These are phyloP conservation scores for Dactylis glomerata DNA, from an alignment of 176 grass and related monocot genomes.

Conservation along the genomic window DNA sequence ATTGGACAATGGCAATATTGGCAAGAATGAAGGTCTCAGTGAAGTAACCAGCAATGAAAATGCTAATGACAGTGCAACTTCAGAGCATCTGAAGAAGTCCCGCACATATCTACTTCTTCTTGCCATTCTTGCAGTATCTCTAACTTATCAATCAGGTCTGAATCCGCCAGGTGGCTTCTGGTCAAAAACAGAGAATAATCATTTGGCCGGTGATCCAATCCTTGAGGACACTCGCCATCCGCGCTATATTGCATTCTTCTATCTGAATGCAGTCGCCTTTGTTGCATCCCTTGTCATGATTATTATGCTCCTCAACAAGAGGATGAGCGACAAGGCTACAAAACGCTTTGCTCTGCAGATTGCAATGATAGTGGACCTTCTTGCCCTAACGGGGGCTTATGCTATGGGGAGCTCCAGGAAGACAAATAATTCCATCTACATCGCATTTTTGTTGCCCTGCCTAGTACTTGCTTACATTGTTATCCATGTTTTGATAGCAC, in stretches of 20 bases:
- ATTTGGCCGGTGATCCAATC: slow-evolving; percentile 12
- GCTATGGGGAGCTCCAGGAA: slow-evolving; percentile 27
- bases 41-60: neutral
- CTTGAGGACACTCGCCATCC: slow-evolving; percentile 35
- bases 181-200: neutral
- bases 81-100: slow-evolving; percentile 25
- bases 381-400: slow-evolving; percentile 29
- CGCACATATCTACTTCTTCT: slow-evolving; percentile 34
- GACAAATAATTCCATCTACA: slow-evolving; percentile 12
- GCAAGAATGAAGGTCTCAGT: neutral
- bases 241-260: slow-evolving; percentile 42
- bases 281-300: slow-evolving; percentile 37
- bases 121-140: slow-evolving; percentile 40
- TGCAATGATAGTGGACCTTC: slow-evolving; percentile 39
- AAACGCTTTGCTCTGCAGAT: slow-evolving; percentile 19
- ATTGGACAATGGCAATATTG: neutral
- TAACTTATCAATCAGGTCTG: slow-evolving; percentile 43
- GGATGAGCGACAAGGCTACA: slow-evolving; percentile 13
- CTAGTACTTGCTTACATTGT: slow-evolving; percentile 21
- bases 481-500: slow-evolving; percentile 29
- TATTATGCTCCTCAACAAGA: slow-evolving; percentile 36
- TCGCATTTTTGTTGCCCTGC: neutral
- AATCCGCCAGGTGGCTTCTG: slow-evolving; percentile 53
- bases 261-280: slow-evolving; percentile 38
- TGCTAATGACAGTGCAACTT: neutral